Evolutionary conservation across 371 early-diverging fungal species (phyloP), one percentile per base, ranked within the genome.

Genomic region (Mucor indicus): DNA sequence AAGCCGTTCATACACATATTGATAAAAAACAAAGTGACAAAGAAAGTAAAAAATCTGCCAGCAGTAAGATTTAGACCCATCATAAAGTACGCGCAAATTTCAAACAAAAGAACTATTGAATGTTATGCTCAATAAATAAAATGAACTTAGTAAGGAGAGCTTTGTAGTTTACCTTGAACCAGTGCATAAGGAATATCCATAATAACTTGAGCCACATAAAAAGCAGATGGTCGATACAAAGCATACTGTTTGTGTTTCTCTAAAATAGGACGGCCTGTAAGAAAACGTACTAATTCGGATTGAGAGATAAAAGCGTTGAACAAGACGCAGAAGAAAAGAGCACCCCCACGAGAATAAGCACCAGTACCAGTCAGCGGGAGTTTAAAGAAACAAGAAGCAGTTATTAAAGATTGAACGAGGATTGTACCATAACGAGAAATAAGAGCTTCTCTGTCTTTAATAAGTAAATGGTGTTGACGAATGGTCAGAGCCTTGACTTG

Each of bases 281-380:
- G 61, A 40, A 73, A 70, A 23, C 62, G 63, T 6, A 79, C 75
- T 37, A 81, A 32, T 60, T 81, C 82, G 16, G 80, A 53, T 57
- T 77, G 74, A 27, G 80, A 59, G n/a, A 80, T 71, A 30, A 85
- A 67, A 20, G 81, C 60, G 48, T 75, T 83, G 64, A 83, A 80
- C 29, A 83, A 52, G n/a, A 82, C 57, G 32, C 72, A 62, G 33
- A 80, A 79, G 44, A 81, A 78, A 15, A 79, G 50, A 32, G 79
- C 85, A 65, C 89, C 89, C 41, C 86, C 85, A 29, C 89, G 81
- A 7, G 82, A 76, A 60, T 85, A 45, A 42, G 83, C 76, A 27
- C 88, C 85, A 13, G 59, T 40, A 5, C 70, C 67, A 38, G 59
- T 62, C 3, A 48, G 39, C 4, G 83, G 82, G 35, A 86, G 47